phyloP scores from a whole-genome alignment of 495 filamentous ascomycete genomes.

The Tuber umbilicatum region DNA sequence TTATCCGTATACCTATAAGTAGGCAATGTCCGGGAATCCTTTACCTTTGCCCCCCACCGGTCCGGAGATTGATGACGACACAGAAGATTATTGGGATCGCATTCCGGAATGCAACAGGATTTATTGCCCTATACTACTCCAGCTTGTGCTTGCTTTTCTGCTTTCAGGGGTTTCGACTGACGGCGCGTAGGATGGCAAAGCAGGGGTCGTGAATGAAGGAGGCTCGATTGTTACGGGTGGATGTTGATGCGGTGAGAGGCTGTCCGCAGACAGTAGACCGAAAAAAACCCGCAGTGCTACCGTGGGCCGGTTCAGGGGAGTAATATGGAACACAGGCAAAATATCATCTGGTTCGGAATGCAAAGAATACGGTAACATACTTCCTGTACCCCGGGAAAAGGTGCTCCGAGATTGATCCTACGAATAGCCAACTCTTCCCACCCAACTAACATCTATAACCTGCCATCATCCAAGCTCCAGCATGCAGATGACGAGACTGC shows the following conservation, averaged over 20 bases:
- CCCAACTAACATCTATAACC: conserved; percentile 65
- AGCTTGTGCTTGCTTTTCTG: conserved; percentile 13
- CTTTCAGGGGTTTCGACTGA: conserved; percentile 3
- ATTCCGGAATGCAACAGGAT: conserved; percentile 96
- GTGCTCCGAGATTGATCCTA: conserved; percentile 76
- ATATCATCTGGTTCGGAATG: conserved; percentile 80
- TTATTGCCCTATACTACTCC: conserved; percentile 70
- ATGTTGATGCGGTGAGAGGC: conserved; percentile 22
- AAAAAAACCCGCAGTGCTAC: too few relatives aligned
- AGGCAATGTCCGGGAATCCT: conserved; percentile 17
- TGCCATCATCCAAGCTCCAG: conserved; percentile 72
- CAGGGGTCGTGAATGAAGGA: conserved; percentile 97
- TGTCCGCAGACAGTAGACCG: conserved; percentile 55
- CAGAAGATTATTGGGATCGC: conserved; percentile 74
- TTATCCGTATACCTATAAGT: too few relatives aligned
- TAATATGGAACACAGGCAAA: conserved; percentile 96
- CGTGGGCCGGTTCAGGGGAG: conserved; percentile 90
- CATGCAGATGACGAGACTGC: conserved; percentile 64
- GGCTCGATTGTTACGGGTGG: conserved; percentile 50
- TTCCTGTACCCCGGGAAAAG: conserved; percentile 94
- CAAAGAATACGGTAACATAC: conserved; percentile 84
- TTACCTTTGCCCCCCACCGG: conserved; percentile 23
- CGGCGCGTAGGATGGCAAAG: conserved; percentile 67
- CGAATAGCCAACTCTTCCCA: conserved; percentile 87
- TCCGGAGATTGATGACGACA: conserved; percentile 24